Conservation (phyloP, 257 asterid species). For the Penstemon barbatus region DNA sequence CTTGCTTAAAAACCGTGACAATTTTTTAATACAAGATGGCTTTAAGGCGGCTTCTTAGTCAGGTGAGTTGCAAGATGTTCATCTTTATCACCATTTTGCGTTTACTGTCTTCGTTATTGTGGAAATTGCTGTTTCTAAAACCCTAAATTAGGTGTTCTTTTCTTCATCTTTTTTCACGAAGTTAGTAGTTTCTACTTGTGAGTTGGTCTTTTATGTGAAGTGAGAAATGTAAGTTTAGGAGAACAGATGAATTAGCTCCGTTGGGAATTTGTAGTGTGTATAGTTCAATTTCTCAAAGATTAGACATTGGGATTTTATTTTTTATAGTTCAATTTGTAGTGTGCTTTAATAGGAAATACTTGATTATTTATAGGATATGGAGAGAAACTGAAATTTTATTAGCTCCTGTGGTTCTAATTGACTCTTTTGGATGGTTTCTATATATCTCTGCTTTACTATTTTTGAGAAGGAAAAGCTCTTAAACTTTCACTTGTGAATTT, state of each 20-base stretch:
- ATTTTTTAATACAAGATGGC: conserved; percentile 46
- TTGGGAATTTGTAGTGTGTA: conserved; percentile 6
- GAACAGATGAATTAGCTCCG: background rate
- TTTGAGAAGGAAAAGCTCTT: background rate
- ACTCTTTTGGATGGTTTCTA: background rate
- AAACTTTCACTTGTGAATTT: background rate
- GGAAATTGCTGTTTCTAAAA: conserved; percentile 14
- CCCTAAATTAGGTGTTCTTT: conserved; percentile 40
- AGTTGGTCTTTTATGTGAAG: background rate
- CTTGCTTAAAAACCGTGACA: too few species aligned
- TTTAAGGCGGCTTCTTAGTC: conserved; percentile 58
- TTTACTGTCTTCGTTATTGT: background rate
- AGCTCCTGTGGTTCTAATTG: conserved; percentile 7
- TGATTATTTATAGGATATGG: background rate
- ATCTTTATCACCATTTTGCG: conserved; percentile 1
- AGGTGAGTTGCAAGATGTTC: conserved; percentile 44
- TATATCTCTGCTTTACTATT: background rate
- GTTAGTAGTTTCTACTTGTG: background rate
- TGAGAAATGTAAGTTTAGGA: background rate
- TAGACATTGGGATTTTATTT: conserved; percentile 5
- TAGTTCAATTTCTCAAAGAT: conserved; percentile 16
- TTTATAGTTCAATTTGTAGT: too few species aligned
- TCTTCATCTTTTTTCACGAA: background rate
- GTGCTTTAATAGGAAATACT: background rate
- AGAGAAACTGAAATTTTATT: background rate